Percentiles rank a stretch among this genome's conserved stretches.
Conservation (phyloP, 176 grass and related monocot genomes). For the Carex parvula region DNA sequence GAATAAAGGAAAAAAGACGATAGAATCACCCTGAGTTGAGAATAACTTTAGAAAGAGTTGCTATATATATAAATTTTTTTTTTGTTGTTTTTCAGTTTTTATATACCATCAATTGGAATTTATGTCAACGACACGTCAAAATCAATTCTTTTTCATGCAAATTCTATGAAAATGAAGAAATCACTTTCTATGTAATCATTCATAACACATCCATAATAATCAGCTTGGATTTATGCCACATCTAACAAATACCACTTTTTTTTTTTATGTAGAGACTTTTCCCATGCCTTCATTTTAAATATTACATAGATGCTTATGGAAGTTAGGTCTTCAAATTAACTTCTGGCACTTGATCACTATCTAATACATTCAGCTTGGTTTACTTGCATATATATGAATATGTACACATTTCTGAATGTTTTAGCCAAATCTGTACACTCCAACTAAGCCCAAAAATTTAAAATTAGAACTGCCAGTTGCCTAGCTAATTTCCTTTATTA, state of each 20-base stretch:
- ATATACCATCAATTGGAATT: slow-evolving; percentile 21
- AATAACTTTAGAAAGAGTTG: slow-evolving; percentile 26
- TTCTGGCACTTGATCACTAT: not conserved
- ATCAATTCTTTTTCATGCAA: slow-evolving; percentile 21
- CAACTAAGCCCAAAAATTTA: not conserved
- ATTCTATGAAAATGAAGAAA: slow-evolving; percentile 19
- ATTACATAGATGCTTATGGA: not conserved
- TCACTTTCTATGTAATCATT: slow-evolving; percentile 13
- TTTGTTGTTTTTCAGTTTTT: not conserved
- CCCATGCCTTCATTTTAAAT: not conserved
- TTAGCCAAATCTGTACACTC: not conserved
- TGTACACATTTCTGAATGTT: not conserved
- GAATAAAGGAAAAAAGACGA: slow-evolving; percentile 29
- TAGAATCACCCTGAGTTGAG: slow-evolving; percentile 33
- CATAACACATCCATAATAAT: not conserved
- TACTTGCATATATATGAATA: not conserved
- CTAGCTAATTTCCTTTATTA: not conserved
- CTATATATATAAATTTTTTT: not conserved
- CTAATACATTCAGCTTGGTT: not conserved
- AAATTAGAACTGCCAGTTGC: not conserved
- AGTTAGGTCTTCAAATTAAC: not conserved
- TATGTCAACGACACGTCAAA: slow-evolving; percentile 23
- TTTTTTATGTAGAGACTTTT: not conserved
- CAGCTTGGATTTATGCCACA: slow-evolving; percentile 8
- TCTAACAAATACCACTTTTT: not conserved